Evolutionary conservation across 2,329 filamentous ascomycete species (phyloP).

Genomic region (Talaromyces atroroseus): DNA sequence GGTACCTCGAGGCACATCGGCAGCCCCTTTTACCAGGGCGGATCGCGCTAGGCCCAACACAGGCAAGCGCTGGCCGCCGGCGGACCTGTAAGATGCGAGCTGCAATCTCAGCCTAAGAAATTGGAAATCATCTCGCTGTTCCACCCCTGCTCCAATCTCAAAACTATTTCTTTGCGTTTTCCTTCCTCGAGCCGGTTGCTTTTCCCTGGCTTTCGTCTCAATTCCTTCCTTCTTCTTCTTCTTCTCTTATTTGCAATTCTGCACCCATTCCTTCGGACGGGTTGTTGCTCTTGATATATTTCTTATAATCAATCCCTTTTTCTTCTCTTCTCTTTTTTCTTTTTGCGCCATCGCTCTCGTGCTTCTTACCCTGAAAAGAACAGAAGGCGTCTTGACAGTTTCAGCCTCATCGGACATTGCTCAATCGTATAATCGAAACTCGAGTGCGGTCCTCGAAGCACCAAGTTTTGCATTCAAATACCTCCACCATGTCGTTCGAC

Average conservation of each 20-base stretch:
- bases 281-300: neutral
- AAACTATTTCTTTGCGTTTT: conserved; percentile 4
- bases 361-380: neutral
- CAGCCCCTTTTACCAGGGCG: conserved; percentile 6
- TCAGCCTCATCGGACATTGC: neutral
- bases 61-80: neutral
- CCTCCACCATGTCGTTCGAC: conserved; percentile 44
- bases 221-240: conserved; percentile 1
- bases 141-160: conserved; percentile 17
- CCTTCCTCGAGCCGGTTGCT: conserved; percentile 17
- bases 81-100: conserved; percentile 1
- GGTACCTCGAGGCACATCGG: neutral
- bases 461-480: neutral
- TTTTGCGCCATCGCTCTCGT: neutral
- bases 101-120: neutral
- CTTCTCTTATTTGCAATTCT: neutral
- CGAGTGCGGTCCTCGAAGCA: neutral
- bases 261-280: neutral
- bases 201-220: conserved; percentile 3
- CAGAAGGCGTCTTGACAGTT: neutral
- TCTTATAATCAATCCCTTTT: neutral
- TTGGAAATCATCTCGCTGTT: conserved; percentile 36
- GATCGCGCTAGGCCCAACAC: neutral
- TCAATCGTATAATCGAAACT: neutral
- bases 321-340: neutral